Evolutionary conservation across 2,329 filamentous ascomycete species (phyloP).

Genomic region (Cercospora sp.): DNA sequence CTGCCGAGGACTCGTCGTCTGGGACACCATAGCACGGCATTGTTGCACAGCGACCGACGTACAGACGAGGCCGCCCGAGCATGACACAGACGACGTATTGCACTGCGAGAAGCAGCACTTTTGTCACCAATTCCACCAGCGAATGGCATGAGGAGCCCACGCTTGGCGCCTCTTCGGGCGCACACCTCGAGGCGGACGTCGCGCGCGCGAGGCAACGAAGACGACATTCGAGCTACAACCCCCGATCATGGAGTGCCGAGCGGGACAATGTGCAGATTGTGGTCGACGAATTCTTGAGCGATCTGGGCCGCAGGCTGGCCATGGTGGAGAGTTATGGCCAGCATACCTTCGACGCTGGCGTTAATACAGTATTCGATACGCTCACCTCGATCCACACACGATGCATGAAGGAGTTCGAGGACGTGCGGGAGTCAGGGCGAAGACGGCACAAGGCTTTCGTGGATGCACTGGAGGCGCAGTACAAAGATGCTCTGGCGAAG

Average conservation of each 20-base stretch:
- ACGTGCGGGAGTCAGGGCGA: slow-evolving; percentile 82
- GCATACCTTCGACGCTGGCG: slow-evolving; percentile 76
- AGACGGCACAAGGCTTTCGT: slow-evolving; percentile 84
- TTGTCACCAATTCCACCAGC: slow-evolving; percentile 2
- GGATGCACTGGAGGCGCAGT: slow-evolving; percentile 84
- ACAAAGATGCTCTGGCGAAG: slow-evolving; percentile 79
- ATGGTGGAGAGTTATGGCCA: slow-evolving; percentile 87
- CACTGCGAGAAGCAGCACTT: slow-evolving; percentile 13
- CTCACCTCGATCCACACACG: slow-evolving; percentile 82
- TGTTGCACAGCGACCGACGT: slow-evolving; percentile 1
- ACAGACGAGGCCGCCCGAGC: slow-evolving; percentile 6
- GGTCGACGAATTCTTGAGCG: slow-evolving; percentile 76
- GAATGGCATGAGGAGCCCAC: slow-evolving; percentile 46
- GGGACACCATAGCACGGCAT: background rate
- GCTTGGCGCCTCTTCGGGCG: slow-evolving; percentile 41
- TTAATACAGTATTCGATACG: slow-evolving; percentile 81
- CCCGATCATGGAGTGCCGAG: slow-evolving; percentile 47
- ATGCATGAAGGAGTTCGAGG: slow-evolving; percentile 86
- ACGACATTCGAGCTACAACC: slow-evolving; percentile 51
- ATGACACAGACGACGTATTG: slow-evolving; percentile 25
- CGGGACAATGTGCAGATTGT: slow-evolving; percentile 51
- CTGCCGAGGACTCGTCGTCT: background rate
- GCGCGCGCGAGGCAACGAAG: slow-evolving; percentile 42
- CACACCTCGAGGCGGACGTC: slow-evolving; percentile 39
- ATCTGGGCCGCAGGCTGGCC: slow-evolving; percentile 83